Percentiles rank a stretch among this genome's conserved stretches.
Evolutionary conservation across 2,329 filamentous ascomycete genomes (phyloP).

Genomic region (Aspergillus brasiliensis): DNA sequence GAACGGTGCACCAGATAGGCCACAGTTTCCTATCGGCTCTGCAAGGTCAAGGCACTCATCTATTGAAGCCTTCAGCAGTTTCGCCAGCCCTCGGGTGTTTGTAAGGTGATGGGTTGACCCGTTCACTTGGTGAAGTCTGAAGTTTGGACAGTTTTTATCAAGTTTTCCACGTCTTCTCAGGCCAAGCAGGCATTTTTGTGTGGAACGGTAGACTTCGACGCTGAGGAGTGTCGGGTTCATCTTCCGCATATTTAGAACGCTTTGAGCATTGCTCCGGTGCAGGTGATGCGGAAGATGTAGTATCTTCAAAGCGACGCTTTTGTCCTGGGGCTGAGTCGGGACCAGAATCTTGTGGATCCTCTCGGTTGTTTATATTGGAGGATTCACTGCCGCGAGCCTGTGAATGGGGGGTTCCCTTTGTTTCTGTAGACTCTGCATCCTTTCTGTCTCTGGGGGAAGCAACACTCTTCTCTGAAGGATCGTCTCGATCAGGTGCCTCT

Average conservation of each 20-base stretch:
- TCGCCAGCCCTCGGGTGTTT: constrained; percentile 16
- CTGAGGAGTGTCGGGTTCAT: not conserved
- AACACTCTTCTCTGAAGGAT: no score
- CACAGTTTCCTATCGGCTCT: constrained; percentile 27
- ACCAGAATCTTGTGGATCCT: not conserved
- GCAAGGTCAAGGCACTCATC: constrained; percentile 28
- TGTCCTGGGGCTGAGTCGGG: not conserved
- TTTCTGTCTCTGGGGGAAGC: no score
- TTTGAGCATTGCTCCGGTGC: not conserved
- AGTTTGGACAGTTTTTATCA: not conserved
- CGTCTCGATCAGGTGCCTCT: no score
- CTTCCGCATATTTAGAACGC: no score
- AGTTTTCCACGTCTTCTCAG: constrained; percentile 14
- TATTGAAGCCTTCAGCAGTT: constrained; percentile 21
- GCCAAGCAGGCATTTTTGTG: constrained; percentile 19
- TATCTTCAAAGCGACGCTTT: not conserved
- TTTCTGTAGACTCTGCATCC: no score
- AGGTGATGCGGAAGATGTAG: not conserved
- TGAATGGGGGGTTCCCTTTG: no score
- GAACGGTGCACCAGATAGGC: constrained; percentile 31
- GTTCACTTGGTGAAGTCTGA: not conserved
- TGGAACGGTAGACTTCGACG: not conserved
- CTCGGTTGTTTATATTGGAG: not conserved
- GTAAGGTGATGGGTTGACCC: constrained; percentile 17
- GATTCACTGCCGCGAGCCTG: no score